Base-by-base conservation (phyloP, 75 land plant species). In the Larix kaempferi region DNA sequence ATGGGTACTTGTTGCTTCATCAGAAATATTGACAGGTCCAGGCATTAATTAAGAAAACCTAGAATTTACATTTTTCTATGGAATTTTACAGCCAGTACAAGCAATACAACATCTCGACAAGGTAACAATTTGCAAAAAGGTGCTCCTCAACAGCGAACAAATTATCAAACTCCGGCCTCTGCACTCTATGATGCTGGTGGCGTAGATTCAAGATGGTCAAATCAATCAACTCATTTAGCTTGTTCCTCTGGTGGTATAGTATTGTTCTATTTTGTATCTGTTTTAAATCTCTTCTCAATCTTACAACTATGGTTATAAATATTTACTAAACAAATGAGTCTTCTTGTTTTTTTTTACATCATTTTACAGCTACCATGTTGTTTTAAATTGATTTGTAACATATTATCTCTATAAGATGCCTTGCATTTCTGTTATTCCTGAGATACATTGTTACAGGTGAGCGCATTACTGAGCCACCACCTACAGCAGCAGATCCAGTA, bases 131-230 rank as follows among this genome's bases (percentile, higher is more conserved):
- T 89, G 59, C 89, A 83, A 33, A 80, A 83, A 76, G 54, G 81
- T 21, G 79, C 77, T 69, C 39, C 77, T 22, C 89, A 82, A 76
- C 91, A 88, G 56, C 82, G 74, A 15, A 75, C 86, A 8, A 92
- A 84, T 78, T 98, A 89, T 76, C 96, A 95, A 81, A 95, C 81
- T 25, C 99, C 99, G 72, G 90, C 99, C 17, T 91, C 99, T 52
- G 98, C 99, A 77, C 85, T 95, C 58, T 98, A 95, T 85, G 93
- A 82, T 41, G 69, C 82, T 3, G 55, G 69, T 67, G 88, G 86
- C 29, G 89, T 86, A 72, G 67, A 56, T 15, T 29, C 59, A 75
- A 62, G 73, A 41, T 71, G 52, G 44, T 71, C 49, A 7, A 71
- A 41, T 71, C 73, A 41, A 37, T 26, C 73, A 71, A 21, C 22